Percentiles rank a stretch among this genome's conserved stretches.
Evolutionary conservation across 2,329 filamentous ascomycete species (phyloP).

Genomic region (Phialocephala subalpina): DNA sequence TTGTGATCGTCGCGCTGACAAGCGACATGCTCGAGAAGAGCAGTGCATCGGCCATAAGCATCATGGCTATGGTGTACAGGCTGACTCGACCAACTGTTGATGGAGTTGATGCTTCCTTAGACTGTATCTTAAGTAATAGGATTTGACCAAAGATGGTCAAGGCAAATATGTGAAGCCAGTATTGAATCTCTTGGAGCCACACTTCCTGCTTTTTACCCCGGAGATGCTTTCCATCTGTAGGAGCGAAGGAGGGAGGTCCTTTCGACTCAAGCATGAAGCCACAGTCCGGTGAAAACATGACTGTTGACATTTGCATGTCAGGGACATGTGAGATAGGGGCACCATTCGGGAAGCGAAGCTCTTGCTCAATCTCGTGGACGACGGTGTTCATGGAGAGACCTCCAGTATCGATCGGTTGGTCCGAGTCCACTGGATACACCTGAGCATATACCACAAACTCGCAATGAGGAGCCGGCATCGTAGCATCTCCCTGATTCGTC

Average conservation of each 20-base stretch:
- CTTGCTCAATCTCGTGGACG: constrained; percentile 65
- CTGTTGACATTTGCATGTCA: constrained; percentile 65
- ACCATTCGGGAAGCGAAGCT: constrained; percentile 68
- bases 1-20: constrained; percentile 62
- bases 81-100: constrained; percentile 73
- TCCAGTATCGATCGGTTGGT: constrained; percentile 41
- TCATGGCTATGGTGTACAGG: constrained; percentile 67
- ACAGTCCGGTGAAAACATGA: constrained; percentile 74
- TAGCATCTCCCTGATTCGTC: constrained; percentile 65
- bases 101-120: constrained; percentile 71
- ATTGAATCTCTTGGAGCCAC: constrained; percentile 62
- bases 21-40: constrained; percentile 62
- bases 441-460: constrained; percentile 91
- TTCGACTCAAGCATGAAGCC: constrained; percentile 71
- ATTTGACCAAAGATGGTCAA: constrained; percentile 67
- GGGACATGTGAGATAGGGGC: constrained; percentile 62
- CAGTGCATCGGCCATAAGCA: constrained; percentile 69
- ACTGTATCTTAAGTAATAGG: constrained; percentile 68
- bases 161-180: constrained; percentile 65
- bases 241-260: constrained; percentile 64
- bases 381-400: constrained; percentile 45
- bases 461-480: constrained; percentile 76
- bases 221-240: constrained; percentile 62
- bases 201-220: constrained; percentile 68
- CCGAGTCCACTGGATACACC: constrained; percentile 55